Evolutionary conservation across 768 basidiomycete genomes (phyloP).

Genomic region (Sporobolomyces phaffii): DNA sequence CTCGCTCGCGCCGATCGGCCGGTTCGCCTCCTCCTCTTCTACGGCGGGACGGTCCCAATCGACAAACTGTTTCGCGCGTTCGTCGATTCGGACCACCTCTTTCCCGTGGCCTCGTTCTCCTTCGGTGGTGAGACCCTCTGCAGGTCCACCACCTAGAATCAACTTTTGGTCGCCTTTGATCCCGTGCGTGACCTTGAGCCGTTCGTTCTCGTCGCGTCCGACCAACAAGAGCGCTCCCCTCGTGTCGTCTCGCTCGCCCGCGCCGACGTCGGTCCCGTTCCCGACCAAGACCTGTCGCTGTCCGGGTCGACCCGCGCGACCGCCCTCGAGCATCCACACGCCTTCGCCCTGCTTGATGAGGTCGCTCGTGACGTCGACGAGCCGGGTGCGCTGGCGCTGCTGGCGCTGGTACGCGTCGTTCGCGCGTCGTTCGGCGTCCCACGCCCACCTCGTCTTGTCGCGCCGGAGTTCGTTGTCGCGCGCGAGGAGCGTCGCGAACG

Average conservation of each 20-base stretch:
- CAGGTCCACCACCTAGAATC: constrained; percentile 50
- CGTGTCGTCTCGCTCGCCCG: constrained; percentile 38
- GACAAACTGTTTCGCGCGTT: constrained; percentile 36
- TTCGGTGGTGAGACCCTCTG: constrained; percentile 54
- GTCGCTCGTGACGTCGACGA: constrained; percentile 42
- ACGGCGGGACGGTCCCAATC: constrained; percentile 38
- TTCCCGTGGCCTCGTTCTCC: constrained; percentile 34
- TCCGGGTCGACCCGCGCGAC: constrained; percentile 38
- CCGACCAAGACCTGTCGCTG: constrained; percentile 35
- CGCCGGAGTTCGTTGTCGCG: constrained; percentile 77
- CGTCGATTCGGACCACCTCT: constrained; percentile 13
- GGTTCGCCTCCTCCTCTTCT: constrained; percentile 32
- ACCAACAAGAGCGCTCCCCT: constrained; percentile 60
- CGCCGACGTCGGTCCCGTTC: constrained; percentile 25
- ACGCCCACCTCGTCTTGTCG: constrained; percentile 86
- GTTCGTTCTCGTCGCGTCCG: constrained; percentile 50
- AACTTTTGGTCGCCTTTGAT: constrained; percentile 53
- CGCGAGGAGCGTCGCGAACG: constrained; percentile 85
- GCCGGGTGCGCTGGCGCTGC: constrained; percentile 60
- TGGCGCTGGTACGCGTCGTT: constrained; percentile 61
- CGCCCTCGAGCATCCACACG: constrained; percentile 41
- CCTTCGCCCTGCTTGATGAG: constrained; percentile 27
- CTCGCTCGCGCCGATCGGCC: constrained; percentile 8
- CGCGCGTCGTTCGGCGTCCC: constrained; percentile 79
- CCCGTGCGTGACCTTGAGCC: constrained; percentile 16